Base-by-base conservation (phyloP, 345 rosid species). In the Lepidium aucheri region DNA sequence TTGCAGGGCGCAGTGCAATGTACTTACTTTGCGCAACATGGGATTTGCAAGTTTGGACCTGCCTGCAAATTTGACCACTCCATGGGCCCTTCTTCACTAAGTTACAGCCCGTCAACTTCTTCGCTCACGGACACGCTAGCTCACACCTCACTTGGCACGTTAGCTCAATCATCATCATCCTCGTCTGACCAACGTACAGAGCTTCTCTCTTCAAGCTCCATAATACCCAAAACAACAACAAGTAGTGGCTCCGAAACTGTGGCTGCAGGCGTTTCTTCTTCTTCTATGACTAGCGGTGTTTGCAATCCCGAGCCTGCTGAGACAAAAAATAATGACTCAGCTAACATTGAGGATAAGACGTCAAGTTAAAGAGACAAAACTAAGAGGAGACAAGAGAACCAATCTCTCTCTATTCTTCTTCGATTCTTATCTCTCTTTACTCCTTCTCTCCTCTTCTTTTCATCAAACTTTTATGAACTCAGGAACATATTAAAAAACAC, bases 1-100 rank as follows among this genome's bases (percentile, higher is more conserved):
- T 67, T 53, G 73, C 83, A 90, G 97, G 97, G 86, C 45, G 81
- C 87, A 51, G 76, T 79, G 4, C 85, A 60, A 63, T 90, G 97
- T 60, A 72, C 74, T 63, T 85, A 81, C 81, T 87, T 79, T 41
- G 55, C 79, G 33, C 88, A 81, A 53, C 84, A 71, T 2, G 95
- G 95, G 42, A 74, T 67, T 3, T 87, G 95, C 84, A 90, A 84
- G 74, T 87, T 85, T 67, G 88, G 90, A 3, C 28, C 83, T 43
- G 78, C 87, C 9, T 90, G 97, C 86, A 88, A 73, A 78, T 95
- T 78, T 55, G 91, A 91, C 57, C 96, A 95, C 82, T 83, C 95
- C 24, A 73, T 81, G 69, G 83, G 77, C 67, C 60, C 72, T 41
- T 66, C 70, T 9, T 46, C 77, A 1, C 70, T 80, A 17, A 83